Evolutionary conservation across 1,139 yeast species (phyloP), one percentile per base, ranked within the genome.

Genomic region (Kluyveromyces marxianus): DNA sequence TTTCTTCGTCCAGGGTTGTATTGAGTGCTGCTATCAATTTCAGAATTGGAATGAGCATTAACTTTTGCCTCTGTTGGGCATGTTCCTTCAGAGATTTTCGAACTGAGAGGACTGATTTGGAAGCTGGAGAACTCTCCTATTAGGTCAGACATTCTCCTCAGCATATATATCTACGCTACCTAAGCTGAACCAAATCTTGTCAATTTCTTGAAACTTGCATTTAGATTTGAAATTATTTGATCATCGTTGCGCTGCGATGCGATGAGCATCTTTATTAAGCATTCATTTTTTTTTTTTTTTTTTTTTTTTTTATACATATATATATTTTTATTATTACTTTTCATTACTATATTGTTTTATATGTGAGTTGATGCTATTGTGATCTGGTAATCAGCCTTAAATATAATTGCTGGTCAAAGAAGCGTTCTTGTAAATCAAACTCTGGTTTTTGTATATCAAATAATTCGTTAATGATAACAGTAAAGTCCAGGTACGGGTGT

Each of bases 341-440:
- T 14, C 21, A 14, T 14, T 14, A 14, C 21, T 14, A 14, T 14
- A 14, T 14, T 14, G 21, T 14, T 14, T 14, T 14, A 14, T 14
- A 14, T 14, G 21, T 1, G 21, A 14, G 21, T 14, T 14, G 21
- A 14, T 14, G 21, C 21, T 14, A 33, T 14, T 35, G 8, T 25
- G 8, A 5, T 7, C 14, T 8, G 26, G 24, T 25, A 36, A 27
- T 36, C 36, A 37, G 26, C 14, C 37, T 24, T 3, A 48, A 28
- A 28, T 28, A 10, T 1, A 48, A n/a, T 29, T 48, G 46, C 6
- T 45, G 45, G 28, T 76, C 75, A 52, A 82, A 77, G 55, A 78
- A 76, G 46, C 83, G 79, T 59, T 90, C 97, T 60, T 86, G 83
- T 58, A 92, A 83, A 59, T 89, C 96, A 55, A 86, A 94, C 7